phyloP scores from a whole-genome alignment of 345 rosid species.

The Bruguiera sexangula region DNA sequence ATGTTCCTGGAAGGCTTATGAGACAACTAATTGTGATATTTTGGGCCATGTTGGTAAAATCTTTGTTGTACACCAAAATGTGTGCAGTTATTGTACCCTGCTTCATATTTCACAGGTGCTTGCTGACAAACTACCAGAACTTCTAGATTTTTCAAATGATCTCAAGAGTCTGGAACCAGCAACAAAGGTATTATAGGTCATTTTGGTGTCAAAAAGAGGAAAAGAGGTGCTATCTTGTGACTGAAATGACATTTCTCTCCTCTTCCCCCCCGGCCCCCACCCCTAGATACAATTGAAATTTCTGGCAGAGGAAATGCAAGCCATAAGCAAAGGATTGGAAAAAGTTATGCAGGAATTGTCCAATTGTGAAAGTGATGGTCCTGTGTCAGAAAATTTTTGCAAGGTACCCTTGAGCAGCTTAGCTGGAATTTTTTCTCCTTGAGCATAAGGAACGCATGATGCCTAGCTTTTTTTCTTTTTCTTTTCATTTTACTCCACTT shows the following conservation, averaged over 20 bases:
- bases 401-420: conserved; percentile 39
- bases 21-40: background rate
- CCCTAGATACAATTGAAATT: conserved; percentile 80
- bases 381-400: conserved; percentile 58
- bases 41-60: conserved; percentile 3
- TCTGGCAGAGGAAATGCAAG: conserved; percentile 99
- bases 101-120: conserved; percentile 58
- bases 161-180: conserved; percentile 65
- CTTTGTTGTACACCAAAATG: background rate
- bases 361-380: conserved; percentile 81
- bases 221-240: conserved; percentile 8
- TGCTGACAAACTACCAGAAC: conserved; percentile 79
- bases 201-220: background rate
- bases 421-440: background rate
- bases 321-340: conserved; percentile 91
- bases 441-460: too few species aligned
- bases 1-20: too few species aligned
- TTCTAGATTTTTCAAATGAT: conserved; percentile 72
- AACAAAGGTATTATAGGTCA: conserved; percentile 51
- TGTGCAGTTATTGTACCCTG: conserved; percentile 11
- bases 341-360: conserved; percentile 84
- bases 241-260: conserved; percentile 21
- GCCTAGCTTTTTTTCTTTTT: background rate
- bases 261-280: too few species aligned
- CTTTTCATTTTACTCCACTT: too few species aligned